Evolutionary conservation across 2,329 filamentous ascomycete genomes (phyloP), one percentile per base, ranked within the genome.

Genomic region (Arthroderma sp.): DNA sequence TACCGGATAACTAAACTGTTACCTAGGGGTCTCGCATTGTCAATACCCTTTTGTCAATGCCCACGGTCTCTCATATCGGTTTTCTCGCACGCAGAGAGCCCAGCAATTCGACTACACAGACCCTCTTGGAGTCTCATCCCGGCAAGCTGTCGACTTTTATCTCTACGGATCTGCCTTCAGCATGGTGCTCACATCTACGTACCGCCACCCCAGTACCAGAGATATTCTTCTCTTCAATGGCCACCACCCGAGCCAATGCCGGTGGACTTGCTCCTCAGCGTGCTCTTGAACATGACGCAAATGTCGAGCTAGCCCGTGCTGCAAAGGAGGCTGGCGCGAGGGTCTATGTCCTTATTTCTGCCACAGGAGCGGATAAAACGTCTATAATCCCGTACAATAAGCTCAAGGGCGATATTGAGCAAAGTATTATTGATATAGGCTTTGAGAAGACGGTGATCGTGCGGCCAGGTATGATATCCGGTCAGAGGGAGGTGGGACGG

Each of bases 391-490:
- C 75, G 0, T 87, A 86, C 60, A 25, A 71, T 1, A 77, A 77
- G 70, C 93, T 96, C 88, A 96, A 96, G 77, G 83, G 82, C 23
- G 87, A 93, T 64, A 82, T 95, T 41, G 91, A 97, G 70, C 86
- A 94, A 35, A 77, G 82, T 15, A 79, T 95, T 59, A 81, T 81
- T 68, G 80, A 73, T 43, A 73, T 91, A 2, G 84, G 76, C 3
- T 95, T 95, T 67, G 86, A 91, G 54, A 82, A 87, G 62, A 85
- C 84, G 3, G 80, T 95, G 57, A 85, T 96, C 56, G 53, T 85
- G 41, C 71, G 83, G 47, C 91, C 91, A 0, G 91, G 87, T 0
- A 61, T 90, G 60, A 87, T 96, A 63, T 70, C 90, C 1, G 91
- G 91, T 2, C 69, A 80, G 15, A 78, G 91, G 57, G 79, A 85